Conservation (phyloP, 441 rosid species). For the Gossypium gossypioides region DNA sequence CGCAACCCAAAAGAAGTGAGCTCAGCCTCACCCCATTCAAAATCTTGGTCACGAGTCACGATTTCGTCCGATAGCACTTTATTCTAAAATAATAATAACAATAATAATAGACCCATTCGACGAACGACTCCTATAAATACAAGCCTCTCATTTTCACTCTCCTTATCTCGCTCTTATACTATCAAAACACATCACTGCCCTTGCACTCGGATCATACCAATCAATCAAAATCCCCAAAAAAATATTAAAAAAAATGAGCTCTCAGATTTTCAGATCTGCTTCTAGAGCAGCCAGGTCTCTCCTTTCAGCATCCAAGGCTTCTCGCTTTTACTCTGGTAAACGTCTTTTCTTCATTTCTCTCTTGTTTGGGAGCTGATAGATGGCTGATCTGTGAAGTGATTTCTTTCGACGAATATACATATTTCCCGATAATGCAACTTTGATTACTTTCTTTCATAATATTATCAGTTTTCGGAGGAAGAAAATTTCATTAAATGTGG, state of each 20-base stretch:
- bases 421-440: background rate
- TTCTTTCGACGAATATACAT: background rate
- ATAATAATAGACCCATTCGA: too few species aligned
- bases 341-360: background rate
- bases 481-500: background rate
- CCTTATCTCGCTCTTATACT: background rate
- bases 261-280: conserved; percentile 67
- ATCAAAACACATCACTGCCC: background rate
- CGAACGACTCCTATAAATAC: background rate
- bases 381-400: background rate
- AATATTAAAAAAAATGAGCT: conserved; percentile 38
- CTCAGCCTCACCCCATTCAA: too few species aligned
- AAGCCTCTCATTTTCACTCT: background rate
- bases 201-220: background rate
- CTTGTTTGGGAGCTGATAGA: background rate
- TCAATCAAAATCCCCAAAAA: background rate
- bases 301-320: conserved; percentile 53
- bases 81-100: background rate
- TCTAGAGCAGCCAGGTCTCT: conserved; percentile 67
- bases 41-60: too few species aligned
- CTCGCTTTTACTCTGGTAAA: conserved; percentile 69
- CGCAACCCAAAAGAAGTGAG: too few species aligned
- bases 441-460: background rate
- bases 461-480: background rate
- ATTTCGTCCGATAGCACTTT: background rate